Evolutionary conservation across 306 rosid species (phyloP).

Genomic region (Quercus agrifolia): DNA sequence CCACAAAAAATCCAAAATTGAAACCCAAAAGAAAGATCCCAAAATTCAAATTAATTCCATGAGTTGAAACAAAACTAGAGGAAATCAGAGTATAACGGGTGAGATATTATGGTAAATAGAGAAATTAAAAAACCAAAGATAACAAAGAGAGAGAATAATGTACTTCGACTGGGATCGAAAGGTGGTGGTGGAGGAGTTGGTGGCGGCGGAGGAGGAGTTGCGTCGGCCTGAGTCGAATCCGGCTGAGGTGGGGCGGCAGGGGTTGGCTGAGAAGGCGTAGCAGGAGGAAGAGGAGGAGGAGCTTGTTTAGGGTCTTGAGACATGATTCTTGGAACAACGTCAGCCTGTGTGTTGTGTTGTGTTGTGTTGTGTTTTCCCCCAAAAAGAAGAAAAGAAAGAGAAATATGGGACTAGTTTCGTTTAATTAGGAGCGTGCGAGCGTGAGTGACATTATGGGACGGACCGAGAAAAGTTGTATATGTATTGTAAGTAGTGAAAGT

Average conservation of each 20-base stretch:
- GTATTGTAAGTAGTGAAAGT: too few species aligned
- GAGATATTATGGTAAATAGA: neutral
- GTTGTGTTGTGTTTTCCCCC: neutral
- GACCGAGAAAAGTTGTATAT: neutral
- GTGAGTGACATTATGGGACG: neutral
- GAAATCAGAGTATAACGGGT: neutral
- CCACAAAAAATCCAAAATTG: neutral
- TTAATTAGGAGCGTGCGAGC: neutral
- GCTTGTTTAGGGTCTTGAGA: conserved; percentile 1
- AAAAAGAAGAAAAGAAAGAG: neutral
- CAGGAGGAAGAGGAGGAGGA: conserved; percentile 10
- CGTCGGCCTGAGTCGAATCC: too few species aligned
- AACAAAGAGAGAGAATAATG: neutral
- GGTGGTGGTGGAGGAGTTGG: conserved; percentile 24
- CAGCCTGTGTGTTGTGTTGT: neutral
- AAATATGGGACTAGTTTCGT: neutral
- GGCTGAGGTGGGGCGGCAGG: too few species aligned
- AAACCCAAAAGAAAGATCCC: conserved; percentile 1
- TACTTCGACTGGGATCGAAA: conserved; percentile 73
- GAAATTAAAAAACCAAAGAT: neutral
- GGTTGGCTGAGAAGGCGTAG: neutral
- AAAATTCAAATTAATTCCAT: too few species aligned
- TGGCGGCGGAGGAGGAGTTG: neutral
- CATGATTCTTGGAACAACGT: neutral
- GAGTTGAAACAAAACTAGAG: neutral